Evolutionary conservation across 345 rosid species (phyloP).

Genomic region (Eucalyptus pauciflora): DNA sequence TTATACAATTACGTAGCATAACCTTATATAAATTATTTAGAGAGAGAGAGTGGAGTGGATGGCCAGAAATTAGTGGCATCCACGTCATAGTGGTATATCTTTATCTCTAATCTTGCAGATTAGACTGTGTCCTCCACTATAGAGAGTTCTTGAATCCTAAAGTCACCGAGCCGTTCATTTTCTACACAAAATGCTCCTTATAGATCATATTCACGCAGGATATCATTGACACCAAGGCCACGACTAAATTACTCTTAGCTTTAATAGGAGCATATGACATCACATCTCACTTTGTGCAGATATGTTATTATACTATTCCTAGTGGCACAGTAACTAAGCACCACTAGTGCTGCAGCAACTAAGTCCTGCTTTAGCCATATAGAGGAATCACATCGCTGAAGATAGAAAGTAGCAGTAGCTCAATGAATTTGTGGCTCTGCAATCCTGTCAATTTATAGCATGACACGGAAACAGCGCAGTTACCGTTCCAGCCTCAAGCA

Average conservation of each 20-base stretch:
- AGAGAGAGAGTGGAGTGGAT: constrained; percentile 19
- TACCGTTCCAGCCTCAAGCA: background rate
- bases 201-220: background rate
- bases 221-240: background rate
- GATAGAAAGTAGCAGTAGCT: background rate
- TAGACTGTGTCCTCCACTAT: background rate
- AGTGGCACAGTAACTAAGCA: constrained; percentile 4
- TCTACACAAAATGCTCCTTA: background rate
- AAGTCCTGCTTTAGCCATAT: background rate
- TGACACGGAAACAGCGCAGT: background rate
- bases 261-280: constrained; percentile 15
- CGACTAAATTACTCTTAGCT: background rate
- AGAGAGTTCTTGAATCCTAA: constrained; percentile 2
- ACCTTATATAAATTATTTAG: background rate
- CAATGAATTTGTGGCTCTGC: background rate
- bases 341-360: background rate
- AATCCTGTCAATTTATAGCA: background rate
- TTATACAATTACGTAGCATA: background rate
- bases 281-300: constrained; percentile 20
- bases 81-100: constrained; percentile 22
- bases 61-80: constrained; percentile 53
- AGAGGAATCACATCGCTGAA: background rate
- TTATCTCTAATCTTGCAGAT: background rate
- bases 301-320: background rate
- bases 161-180: background rate